These are phyloP conservation scores for Prinsepia uniflora DNA, from an alignment of 306 rosid species.

Conservation along the genomic window DNA sequence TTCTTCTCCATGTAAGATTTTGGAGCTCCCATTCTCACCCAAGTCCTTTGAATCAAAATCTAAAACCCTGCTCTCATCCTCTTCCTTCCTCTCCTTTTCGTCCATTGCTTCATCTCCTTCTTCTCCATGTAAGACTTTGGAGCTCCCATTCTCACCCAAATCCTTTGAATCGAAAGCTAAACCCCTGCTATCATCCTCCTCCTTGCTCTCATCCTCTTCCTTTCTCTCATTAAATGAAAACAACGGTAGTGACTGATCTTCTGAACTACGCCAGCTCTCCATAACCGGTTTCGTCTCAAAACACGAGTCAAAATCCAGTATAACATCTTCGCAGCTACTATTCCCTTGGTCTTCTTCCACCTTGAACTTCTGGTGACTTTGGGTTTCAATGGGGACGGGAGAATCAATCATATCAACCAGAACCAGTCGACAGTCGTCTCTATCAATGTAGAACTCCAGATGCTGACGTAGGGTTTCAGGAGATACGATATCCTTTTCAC, in stretches of 20 bases:
- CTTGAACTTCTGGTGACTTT: conserved; percentile 29
- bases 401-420: conserved; percentile 70
- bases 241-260: conserved; percentile 29
- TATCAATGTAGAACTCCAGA: conserved; percentile 80
- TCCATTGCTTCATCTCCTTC: conserved; percentile 20
- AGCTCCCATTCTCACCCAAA: conserved; percentile 18
- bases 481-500: conserved; percentile 20
- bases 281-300: conserved; percentile 39
- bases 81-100: too few species aligned
- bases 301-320: conserved; percentile 65
- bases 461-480: conserved; percentile 44
- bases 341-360: conserved; percentile 40
- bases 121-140: conserved; percentile 23
- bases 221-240: conserved; percentile 29
- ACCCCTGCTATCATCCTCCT: conserved; percentile 16
- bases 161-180: conserved; percentile 30
- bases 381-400: conserved; percentile 27
- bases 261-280: conserved; percentile 69
- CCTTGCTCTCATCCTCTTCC: conserved; percentile 21
- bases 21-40: conserved; percentile 21
- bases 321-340: conserved; percentile 48
- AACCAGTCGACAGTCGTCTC: conserved; percentile 67
- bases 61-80: too few species aligned
- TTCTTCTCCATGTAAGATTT: conserved; percentile 24
- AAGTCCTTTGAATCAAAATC: conserved; percentile 27